A percentile compares a stretch with the other conserved stretches of the same genome.
Evolutionary conservation across 495 filamentous ascomycete species (phyloP).

Genomic region (Corynascus novoguineensis): DNA sequence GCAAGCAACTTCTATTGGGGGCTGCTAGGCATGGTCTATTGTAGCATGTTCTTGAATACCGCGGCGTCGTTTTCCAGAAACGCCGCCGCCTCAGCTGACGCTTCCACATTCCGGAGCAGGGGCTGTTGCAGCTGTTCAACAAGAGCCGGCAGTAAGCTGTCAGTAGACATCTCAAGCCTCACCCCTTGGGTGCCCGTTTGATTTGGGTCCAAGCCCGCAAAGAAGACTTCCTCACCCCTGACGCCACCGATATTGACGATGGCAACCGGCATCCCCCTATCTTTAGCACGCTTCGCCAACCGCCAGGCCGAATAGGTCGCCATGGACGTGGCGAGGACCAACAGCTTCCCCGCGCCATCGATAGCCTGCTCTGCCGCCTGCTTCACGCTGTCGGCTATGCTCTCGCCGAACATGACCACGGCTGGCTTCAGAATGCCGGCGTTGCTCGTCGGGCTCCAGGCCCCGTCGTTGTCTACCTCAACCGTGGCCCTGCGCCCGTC

Average conservation of each 20-base stretch:
- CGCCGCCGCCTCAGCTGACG: background rate
- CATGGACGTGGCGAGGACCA: slow-evolving; percentile 82
- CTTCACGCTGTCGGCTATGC: slow-evolving; percentile 62
- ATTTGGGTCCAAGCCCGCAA: slow-evolving; percentile 43
- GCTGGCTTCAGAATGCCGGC: slow-evolving; percentile 84
- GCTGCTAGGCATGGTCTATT: slow-evolving; percentile 31
- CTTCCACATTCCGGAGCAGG: background rate
- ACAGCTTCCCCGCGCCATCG: slow-evolving; percentile 63
- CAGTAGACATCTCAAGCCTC: slow-evolving; percentile 50
- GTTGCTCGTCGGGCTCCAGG: slow-evolving; percentile 62
- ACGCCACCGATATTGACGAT: slow-evolving; percentile 81
- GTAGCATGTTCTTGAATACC: slow-evolving; percentile 49
- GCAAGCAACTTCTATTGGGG: background rate
- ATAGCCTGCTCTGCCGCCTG: slow-evolving; percentile 71
- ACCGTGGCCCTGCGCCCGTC: slow-evolving; percentile 56
- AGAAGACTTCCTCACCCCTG: slow-evolving; percentile 69
- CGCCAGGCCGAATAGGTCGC: slow-evolving; percentile 95
- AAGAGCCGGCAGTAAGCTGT: slow-evolving; percentile 49
- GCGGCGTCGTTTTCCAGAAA: slow-evolving; percentile 12
- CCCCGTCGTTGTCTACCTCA: slow-evolving; percentile 73
- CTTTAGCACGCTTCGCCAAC: slow-evolving; percentile 73
- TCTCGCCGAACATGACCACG: slow-evolving; percentile 95
- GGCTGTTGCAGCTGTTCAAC: slow-evolving; percentile 37
- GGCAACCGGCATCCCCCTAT: slow-evolving; percentile 76
- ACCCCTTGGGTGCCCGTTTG: slow-evolving; percentile 46